Evolutionary conservation across 331 rosid genomes (phyloP).

Genomic region (Pyrus hybrid): DNA sequence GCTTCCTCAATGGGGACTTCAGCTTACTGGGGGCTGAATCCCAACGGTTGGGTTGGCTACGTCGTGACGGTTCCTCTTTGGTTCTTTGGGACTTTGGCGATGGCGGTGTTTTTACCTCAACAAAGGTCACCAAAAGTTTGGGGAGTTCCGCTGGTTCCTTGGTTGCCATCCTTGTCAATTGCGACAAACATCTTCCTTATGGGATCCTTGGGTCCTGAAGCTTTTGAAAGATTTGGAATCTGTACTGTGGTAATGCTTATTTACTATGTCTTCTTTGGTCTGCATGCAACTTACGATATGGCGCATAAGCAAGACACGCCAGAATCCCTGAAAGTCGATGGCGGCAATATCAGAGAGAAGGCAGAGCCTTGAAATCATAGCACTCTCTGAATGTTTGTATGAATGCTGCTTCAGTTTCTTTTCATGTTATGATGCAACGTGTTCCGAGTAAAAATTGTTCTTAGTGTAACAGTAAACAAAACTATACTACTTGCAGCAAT

Average conservation of each 20-base stretch:
- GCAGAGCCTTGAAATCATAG: slow-evolving; percentile 4
- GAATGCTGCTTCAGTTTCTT: neutral
- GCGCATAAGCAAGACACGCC: slow-evolving; percentile 42
- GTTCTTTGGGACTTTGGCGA: slow-evolving; percentile 57
- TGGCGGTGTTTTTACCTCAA: slow-evolving; percentile 40
- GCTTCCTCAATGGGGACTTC: slow-evolving; percentile 61
- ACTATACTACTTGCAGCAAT: neutral
- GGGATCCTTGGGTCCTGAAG: slow-evolving; percentile 48
- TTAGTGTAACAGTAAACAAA: neutral
- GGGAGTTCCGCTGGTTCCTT: slow-evolving; percentile 84
- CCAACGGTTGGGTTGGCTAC: slow-evolving; percentile 60
- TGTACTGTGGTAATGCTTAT: slow-evolving; percentile 50
- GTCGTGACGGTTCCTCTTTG: slow-evolving; percentile 45
- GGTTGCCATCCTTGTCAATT: slow-evolving; percentile 75
- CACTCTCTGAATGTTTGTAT: neutral
- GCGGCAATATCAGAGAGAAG: neutral
- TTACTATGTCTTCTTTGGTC: slow-evolving; percentile 59
- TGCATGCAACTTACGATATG: slow-evolving; percentile 74
- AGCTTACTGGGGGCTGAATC: slow-evolving; percentile 53
- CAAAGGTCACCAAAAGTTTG: slow-evolving; percentile 61
- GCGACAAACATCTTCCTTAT: slow-evolving; percentile 59
- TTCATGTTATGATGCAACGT: neutral
- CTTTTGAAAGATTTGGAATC: slow-evolving; percentile 61
- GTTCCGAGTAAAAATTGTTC: neutral
- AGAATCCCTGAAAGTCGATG: neutral